Conservation (phyloP, 768 basidiomycete genomes). For the Collybia sordida region DNA sequence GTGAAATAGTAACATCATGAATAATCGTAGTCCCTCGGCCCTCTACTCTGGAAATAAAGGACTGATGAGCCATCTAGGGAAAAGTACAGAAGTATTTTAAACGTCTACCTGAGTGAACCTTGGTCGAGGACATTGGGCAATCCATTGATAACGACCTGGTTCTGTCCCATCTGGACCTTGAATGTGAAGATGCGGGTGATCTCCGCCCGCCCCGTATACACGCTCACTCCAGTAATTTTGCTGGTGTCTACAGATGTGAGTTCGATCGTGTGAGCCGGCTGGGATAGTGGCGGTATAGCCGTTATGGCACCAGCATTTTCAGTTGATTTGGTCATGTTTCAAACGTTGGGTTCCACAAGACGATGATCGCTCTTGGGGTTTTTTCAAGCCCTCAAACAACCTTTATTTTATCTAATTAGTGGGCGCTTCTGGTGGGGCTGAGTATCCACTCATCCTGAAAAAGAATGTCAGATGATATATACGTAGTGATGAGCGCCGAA, state of each 20-base stretch:
- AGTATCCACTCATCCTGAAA: too few relatives aligned
- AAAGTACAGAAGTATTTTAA: neutral
- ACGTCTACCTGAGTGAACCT: constrained; percentile 28
- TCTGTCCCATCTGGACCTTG: neutral
- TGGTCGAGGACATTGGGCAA: constrained; percentile 27
- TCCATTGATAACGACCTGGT: constrained; percentile 19
- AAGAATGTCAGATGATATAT: too few relatives aligned
- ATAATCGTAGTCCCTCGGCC: constrained; percentile 32
- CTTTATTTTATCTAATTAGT: too few relatives aligned
- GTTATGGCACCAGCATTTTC: too few relatives aligned
- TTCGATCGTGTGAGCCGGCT: neutral
- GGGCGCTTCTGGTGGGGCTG: too few relatives aligned
- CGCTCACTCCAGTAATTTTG: neutral
- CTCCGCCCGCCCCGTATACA: neutral
- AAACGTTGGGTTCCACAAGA: too few relatives aligned
- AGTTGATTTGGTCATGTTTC: too few relatives aligned
- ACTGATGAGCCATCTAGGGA: neutral
- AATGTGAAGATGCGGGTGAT: neutral
- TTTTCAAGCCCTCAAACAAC: too few relatives aligned
- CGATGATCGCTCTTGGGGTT: too few relatives aligned
- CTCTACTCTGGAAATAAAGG: constrained; percentile 24
- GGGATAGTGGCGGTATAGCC: too few relatives aligned
- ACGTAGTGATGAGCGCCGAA: too few relatives aligned
- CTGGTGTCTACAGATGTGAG: neutral
- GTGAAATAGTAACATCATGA: constrained; percentile 32